Conservation (phyloP, 2,329 filamentous ascomycete genomes). For the Aureobasidium sp. region DNA sequence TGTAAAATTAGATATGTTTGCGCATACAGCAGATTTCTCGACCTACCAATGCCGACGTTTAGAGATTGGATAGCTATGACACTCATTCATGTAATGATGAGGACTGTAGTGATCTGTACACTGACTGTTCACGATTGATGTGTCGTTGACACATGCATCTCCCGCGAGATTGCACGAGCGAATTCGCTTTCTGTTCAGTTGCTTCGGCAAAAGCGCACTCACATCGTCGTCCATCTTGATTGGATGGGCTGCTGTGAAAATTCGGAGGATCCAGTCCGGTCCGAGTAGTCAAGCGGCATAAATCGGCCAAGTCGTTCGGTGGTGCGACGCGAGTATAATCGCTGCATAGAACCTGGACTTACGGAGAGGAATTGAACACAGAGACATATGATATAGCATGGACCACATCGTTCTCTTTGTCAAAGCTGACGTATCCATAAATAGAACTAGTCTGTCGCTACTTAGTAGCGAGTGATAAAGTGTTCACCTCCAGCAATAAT, state of each 20-base stretch:
- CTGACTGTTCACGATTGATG: not conserved
- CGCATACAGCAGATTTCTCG: not conserved
- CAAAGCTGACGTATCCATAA: too few relatives aligned
- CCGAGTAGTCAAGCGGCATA: not conserved
- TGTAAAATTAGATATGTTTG: not conserved
- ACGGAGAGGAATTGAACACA: too few relatives aligned
- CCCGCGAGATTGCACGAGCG: not conserved
- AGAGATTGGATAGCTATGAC: not conserved
- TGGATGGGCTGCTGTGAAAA: not conserved
- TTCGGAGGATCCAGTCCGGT: not conserved
- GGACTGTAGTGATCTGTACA: not conserved
- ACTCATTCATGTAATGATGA: not conserved
- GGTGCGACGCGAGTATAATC: too few relatives aligned
- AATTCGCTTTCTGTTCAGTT: not conserved
- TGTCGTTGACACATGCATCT: not conserved
- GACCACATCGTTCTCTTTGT: too few relatives aligned
- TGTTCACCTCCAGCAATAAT: too few relatives aligned
- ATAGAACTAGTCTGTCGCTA: too few relatives aligned
- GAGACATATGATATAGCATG: too few relatives aligned
- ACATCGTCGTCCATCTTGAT: not conserved
- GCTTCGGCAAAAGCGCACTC: not conserved
- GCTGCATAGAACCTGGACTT: too few relatives aligned
- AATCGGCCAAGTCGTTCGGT: not conserved
- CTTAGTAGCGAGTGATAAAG: too few relatives aligned
- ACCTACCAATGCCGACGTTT: not conserved